Evolutionary conservation across 2,329 filamentous ascomycete genomes (phyloP).

Genomic region (Aspergillus flavus): DNA sequence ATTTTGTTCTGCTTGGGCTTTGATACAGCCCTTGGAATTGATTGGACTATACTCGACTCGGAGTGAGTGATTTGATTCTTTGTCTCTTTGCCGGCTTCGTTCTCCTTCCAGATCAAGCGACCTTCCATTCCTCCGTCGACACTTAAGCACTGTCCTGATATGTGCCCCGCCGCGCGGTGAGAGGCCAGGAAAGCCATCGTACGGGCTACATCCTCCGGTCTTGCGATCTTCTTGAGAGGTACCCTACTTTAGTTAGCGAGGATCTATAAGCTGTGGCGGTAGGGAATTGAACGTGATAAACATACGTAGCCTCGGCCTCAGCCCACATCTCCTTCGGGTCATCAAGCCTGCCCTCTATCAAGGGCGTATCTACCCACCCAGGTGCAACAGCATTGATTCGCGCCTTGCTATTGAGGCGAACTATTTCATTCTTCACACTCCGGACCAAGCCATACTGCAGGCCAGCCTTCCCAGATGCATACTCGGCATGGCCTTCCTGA

Average conservation of each 20-base stretch:
- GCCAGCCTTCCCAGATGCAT: conserved; percentile 54
- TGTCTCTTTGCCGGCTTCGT: conserved; percentile 34
- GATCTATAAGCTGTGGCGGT: not conserved
- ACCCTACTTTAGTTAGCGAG: conserved; percentile 30
- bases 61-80: not conserved
- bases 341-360: conserved; percentile 54
- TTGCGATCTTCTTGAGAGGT: conserved; percentile 51
- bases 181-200: conserved; percentile 54
- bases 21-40: conserved; percentile 18
- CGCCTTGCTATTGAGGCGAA: conserved; percentile 52
- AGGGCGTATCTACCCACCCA: conserved; percentile 51
- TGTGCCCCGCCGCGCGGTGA: conserved; percentile 55
- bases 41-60: not conserved
- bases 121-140: conserved; percentile 58
- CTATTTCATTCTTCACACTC: conserved; percentile 59
- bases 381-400: conserved; percentile 57
- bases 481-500: conserved; percentile 54
- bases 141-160: conserved; percentile 56
- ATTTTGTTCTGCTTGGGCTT: conserved; percentile 24
- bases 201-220: conserved; percentile 52
- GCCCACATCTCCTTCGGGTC: conserved; percentile 54
- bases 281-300: not conserved
- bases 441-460: conserved; percentile 57
- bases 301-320: conserved; percentile 51
- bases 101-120: conserved; percentile 52